phyloP scores from a whole-genome alignment of 345 rosid genomes.

The Gossypium thurberi region DNA sequence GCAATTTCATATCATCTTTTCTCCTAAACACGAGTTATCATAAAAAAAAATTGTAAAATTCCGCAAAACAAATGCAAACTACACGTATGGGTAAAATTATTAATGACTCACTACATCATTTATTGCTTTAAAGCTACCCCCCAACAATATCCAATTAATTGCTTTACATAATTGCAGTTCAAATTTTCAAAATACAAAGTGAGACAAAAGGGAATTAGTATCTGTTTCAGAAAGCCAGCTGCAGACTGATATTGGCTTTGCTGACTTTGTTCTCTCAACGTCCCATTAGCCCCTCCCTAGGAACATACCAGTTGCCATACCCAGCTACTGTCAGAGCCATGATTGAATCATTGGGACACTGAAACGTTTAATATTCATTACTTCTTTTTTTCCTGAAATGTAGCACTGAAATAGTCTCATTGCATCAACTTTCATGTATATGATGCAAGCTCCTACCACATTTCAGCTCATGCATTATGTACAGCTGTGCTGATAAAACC shows the following conservation, averaged over 20 bases:
- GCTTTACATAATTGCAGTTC: neutral
- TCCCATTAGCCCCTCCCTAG: neutral
- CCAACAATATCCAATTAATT: conserved; percentile 2
- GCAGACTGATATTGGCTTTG: neutral
- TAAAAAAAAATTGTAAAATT: too few species aligned
- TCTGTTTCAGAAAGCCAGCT: neutral
- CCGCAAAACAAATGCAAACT: too few species aligned
- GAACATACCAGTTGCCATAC: conserved; percentile 8
- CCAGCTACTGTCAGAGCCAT: conserved; percentile 1
- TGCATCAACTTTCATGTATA: neutral
- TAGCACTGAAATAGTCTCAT: neutral
- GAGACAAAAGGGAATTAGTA: neutral
- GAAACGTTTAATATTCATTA: neutral
- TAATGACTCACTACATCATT: conserved; percentile 9
- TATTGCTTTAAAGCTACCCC: conserved; percentile 4
- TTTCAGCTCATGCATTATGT: neutral
- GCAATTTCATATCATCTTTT: too few species aligned
- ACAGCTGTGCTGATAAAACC: neutral
- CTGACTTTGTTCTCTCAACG: conserved; percentile 6
- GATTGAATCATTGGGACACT: conserved; percentile 13
- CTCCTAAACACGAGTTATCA: too few species aligned
- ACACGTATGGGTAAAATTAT: neutral
- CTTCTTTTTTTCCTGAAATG: neutral
- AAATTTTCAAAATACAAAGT: conserved; percentile 1
- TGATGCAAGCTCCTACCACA: neutral